Base-by-base conservation (phyloP, 2,329 filamentous ascomycete species). In the Volutella citrinella region DNA sequence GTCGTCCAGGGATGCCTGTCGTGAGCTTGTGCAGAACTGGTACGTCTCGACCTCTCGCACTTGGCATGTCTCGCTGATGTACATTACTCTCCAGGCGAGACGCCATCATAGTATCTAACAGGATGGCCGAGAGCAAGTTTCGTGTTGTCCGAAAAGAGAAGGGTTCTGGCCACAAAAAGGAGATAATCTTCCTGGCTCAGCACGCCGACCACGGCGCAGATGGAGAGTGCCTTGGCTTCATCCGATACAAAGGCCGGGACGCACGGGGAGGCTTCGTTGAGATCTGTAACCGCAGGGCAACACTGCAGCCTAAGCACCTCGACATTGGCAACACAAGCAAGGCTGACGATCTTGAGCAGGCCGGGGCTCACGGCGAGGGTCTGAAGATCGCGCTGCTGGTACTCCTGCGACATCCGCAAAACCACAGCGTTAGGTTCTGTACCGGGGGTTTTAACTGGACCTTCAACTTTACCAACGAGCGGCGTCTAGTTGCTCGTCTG, bases 311-410 rank as follows among this genome's bases (percentile, higher is more conserved):
- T 0, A 40, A 40, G 34, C 48, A 61, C 22, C 42, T 63, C 5
- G 46, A 57, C 8, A 36, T 60, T 23, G 52, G 57, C 7, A 47
- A 43, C 4, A 52, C 52, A 1, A 53, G 32, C 24, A 61, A 60
- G 36, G 16, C 31, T 5, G 24, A 29, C 17, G 40, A 49, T 10
- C 2, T 3, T 3, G 31, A 34, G 6, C 51, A 55, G 29, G 54
- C 54, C 10, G 57, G 56, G 0, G 34, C 43, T 4, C 54, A 59
- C 18, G 57, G 57, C 9, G 55, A 60, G 20, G 56, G 59, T 4
- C 43, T 61, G 20, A 56, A 59, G 26, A 21, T 55, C n/a, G 52
- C 56, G 5, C 30, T 57, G n/a, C 36, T 60, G 10, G 44, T 51
- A n/a, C 34, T 63, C 3, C 32, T 59, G 45, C 43, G 58, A 19